Conservation (phyloP, 345 rosid genomes). For the Melaleuca quinquenervia region DNA sequence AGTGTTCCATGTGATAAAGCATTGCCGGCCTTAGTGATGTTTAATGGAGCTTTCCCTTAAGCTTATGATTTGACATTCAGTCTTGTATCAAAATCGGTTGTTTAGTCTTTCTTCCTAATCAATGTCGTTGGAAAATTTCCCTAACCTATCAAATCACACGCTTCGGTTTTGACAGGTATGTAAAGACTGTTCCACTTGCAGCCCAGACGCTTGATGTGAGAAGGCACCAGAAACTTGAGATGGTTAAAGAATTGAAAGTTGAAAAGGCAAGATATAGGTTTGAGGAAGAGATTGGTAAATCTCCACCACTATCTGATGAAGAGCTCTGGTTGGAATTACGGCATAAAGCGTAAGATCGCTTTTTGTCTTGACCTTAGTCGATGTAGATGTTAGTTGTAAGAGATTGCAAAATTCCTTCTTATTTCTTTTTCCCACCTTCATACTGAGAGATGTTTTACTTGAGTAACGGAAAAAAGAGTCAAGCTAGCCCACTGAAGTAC, state of each 20-base stretch:
- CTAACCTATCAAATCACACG: background rate
- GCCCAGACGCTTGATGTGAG: conserved; percentile 80
- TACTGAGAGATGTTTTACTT: background rate
- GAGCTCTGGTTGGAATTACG: conserved; percentile 88
- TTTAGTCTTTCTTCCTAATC: background rate
- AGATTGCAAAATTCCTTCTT: background rate
- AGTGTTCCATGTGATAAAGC: background rate
- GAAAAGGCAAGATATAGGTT: conserved; percentile 68
- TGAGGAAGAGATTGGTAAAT: conserved; percentile 90
- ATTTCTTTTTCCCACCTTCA: background rate
- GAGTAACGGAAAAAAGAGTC: background rate
- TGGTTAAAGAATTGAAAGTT: conserved; percentile 61
- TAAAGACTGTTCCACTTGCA: conserved; percentile 91
- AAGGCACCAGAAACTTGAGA: conserved; percentile 72
- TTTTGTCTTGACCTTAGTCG: background rate
- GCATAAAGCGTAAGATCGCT: conserved; percentile 68
- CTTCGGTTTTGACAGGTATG: conserved; percentile 41
- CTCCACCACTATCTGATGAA: conserved; percentile 92
- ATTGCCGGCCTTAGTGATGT: background rate
- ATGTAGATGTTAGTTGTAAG: background rate
- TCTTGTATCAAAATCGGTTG: background rate
- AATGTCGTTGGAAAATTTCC: background rate
- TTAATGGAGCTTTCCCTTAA: background rate
- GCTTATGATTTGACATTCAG: background rate
- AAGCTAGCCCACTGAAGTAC: background rate